Evolutionary conservation across 129 eudicot genomes (phyloP).

Genomic region (Ambrosia artemisiifolia): DNA sequence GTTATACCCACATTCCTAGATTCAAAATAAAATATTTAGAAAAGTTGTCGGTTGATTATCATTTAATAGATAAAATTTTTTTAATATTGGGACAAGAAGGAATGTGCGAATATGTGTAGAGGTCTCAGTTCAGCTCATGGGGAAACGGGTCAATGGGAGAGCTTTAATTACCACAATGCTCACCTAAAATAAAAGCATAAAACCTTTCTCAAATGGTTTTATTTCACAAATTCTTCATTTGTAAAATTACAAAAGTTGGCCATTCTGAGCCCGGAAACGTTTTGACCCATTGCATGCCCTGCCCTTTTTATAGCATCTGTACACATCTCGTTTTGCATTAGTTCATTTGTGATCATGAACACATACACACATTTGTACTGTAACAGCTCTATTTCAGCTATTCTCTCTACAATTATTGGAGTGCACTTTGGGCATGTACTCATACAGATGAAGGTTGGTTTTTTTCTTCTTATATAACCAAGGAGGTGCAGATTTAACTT

Average conservation of each 20-base stretch:
- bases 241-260: too few species aligned
- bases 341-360: conserved; percentile 22
- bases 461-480: conserved; percentile 10
- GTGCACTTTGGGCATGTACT: conserved; percentile 85
- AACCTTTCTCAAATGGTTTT: background rate
- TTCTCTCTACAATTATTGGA: conserved; percentile 66
- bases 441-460: conserved; percentile 63
- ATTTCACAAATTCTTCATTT: background rate
- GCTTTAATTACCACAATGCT: background rate
- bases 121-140: background rate
- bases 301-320: background rate
- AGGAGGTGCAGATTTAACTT: conserved; percentile 3
- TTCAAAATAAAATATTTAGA: background rate
- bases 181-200: background rate
- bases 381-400: conserved; percentile 84
- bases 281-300: too few species aligned
- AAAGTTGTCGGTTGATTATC: background rate
- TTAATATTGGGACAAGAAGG: background rate
- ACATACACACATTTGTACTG: background rate
- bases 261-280: too few species aligned
- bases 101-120: background rate
- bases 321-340: background rate
- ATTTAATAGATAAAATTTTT: background rate
- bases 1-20: background rate
- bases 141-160: background rate